Evolutionary conservation across 2,329 filamentous ascomycete species (phyloP), one percentile per base, ranked within the genome.

Genomic region (Fusarium floridanum): DNA sequence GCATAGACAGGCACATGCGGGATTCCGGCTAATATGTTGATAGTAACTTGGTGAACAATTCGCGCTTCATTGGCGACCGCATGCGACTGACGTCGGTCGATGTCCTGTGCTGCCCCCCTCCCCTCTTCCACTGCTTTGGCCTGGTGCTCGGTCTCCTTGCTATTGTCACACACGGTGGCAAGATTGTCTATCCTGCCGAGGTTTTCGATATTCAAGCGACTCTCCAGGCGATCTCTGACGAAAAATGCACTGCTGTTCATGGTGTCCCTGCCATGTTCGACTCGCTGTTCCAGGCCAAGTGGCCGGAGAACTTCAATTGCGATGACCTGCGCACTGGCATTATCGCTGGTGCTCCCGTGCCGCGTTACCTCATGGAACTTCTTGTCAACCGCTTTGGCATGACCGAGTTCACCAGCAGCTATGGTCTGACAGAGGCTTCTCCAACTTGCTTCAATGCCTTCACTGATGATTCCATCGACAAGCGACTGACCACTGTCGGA

Each of bases 211-310:
- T 92, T 2, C 82, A 84, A 6, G 90, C 92, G 0, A 92, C 92
- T 2, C 86, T 95, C 37, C 86, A 86, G 50, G 91, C 92, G 64
- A 90, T 96, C 43, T 87, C 88, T 2, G 87, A 91, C 62, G 91
- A 94, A 79, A 84, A 86, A 55, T 93, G 91, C 81, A 96, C 94
- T 0, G 94, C 92, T 0, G 86, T 96, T 0, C 93, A 95, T 79
- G 94, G 94, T 37, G 94, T 96, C 0, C 94, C 94, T 0, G 93
- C 94, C 66, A 96, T 96, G 94, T 95, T 95, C 81, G 93, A 95
- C 79, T 91, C 91, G 0, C 82, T 90, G 3, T 86, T 90, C 74
- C 84, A 89, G 20, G 85, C 86, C 17, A 81, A 85, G 41, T 79
- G 83, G 66, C 82, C 80, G 1, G 76, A 81, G 6, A 81, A 81